phyloP scores from a whole-genome alignment of 495 filamentous ascomycete species.

The Filosporella fistucella region DNA sequence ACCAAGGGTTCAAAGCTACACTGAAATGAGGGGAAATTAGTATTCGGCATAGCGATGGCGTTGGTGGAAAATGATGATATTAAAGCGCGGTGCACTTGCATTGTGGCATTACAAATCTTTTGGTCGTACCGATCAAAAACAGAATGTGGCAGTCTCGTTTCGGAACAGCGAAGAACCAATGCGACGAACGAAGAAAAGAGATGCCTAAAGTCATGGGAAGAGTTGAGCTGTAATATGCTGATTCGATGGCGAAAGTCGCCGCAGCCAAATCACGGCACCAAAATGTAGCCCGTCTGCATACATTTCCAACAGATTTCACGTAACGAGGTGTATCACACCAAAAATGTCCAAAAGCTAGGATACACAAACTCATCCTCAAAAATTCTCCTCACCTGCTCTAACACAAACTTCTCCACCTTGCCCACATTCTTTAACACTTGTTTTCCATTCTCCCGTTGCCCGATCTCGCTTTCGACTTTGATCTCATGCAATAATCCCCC shows the following conservation, averaged over 20 bases:
- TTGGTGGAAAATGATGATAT: neutral
- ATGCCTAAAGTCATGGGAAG: too few relatives aligned
- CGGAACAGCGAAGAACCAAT: neutral
- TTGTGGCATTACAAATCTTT: too few relatives aligned
- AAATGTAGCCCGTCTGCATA: too few relatives aligned
- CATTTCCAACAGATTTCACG: neutral
- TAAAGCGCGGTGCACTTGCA: too few relatives aligned
- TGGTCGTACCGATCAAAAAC: too few relatives aligned
- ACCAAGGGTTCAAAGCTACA: conserved; percentile 81
- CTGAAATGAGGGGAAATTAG: conserved; percentile 36
- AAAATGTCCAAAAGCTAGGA: conserved; percentile 96
- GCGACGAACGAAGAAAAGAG: neutral
- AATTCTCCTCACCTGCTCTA: conserved; percentile 92
- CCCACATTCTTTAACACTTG: conserved; percentile 97
- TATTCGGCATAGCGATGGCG: conserved; percentile 12
- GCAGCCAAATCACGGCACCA: too few relatives aligned
- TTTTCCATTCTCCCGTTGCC: conserved; percentile 81
- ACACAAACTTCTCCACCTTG: conserved; percentile 95
- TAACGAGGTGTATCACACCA: conserved; percentile 55
- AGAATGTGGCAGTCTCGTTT: too few relatives aligned
- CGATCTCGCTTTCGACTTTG: conserved; percentile 94
- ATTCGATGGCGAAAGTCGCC: too few relatives aligned
- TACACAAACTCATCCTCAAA: conserved; percentile 99
- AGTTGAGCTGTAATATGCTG: too few relatives aligned
- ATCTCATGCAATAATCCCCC: conserved; percentile 86